Percentiles rank a stretch among this genome's conserved stretches.
These are phyloP conservation scores for Yarrowia sp. DNA, from an alignment of 805 yeast species.

Conservation along the genomic window DNA sequence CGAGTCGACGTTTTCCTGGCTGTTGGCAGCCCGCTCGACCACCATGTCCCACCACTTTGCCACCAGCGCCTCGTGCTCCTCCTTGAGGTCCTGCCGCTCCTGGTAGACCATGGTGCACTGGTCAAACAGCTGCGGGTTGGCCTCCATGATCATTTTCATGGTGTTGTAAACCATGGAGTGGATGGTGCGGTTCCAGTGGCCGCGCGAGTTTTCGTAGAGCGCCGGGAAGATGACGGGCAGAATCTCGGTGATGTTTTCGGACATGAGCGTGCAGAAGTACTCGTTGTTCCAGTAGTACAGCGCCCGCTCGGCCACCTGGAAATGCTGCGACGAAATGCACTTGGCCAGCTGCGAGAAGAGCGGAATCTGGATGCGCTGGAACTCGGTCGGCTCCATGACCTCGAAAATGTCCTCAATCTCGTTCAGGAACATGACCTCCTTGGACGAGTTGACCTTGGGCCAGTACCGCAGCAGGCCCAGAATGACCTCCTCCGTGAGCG, in stretches of 20 bases:
- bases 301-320: conserved; percentile 96
- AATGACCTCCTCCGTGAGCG: conserved; percentile 92
- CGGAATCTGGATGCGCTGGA: conserved; percentile 89
- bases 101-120: conserved; percentile 89
- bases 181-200: conserved; percentile 93
- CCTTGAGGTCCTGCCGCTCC: conserved; percentile 77
- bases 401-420: conserved; percentile 97
- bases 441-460: conserved; percentile 95
- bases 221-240: conserved; percentile 91
- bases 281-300: conserved; percentile 94
- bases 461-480: conserved; percentile 92
- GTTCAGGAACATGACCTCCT: conserved; percentile 93
- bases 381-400: conserved; percentile 92
- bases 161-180: conserved; percentile 91
- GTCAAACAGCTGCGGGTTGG: conserved; percentile 88
- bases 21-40: conserved; percentile 46
- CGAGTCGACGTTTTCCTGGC: conserved; percentile 27
- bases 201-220: conserved; percentile 79
- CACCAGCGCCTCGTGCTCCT: conserved; percentile 62
- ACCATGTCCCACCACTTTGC: conserved; percentile 67
- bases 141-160: conserved; percentile 87
- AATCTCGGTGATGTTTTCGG: conserved; percentile 87
- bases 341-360: conserved; percentile 91
- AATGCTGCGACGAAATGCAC: conserved; percentile 93
- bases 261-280: conserved; percentile 85